These are phyloP conservation scores for Populus hybrid DNA, from an alignment of 441 rosid species.

Conservation along the genomic window DNA sequence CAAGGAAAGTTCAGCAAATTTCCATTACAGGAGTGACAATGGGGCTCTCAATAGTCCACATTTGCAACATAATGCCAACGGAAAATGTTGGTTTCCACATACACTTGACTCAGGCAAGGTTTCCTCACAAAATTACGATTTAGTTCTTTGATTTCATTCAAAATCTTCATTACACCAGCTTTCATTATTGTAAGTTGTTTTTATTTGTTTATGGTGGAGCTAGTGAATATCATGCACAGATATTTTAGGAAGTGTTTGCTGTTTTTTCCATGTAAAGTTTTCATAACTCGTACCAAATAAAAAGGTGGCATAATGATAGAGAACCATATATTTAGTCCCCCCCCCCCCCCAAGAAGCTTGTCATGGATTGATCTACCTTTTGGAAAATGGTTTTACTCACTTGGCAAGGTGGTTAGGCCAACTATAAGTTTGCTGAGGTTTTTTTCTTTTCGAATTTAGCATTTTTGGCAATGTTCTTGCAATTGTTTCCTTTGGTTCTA, in stretches of 20 bases:
- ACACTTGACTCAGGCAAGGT: slow-evolving; percentile 52
- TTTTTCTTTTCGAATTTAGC: background rate
- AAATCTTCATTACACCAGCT: slow-evolving; percentile 1
- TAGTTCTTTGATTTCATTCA: slow-evolving; percentile 11
- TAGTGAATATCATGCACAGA: background rate
- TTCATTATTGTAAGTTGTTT: background rate
- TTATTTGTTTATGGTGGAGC: slow-evolving; percentile 2
- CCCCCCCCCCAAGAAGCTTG: too few relatives aligned
- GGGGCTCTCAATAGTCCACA: slow-evolving; percentile 28
- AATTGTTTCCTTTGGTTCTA: slow-evolving; percentile 21
- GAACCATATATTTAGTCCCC: background rate
- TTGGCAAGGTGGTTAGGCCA: background rate
- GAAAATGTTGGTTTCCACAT: slow-evolving; percentile 46
- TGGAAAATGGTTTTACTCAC: background rate
- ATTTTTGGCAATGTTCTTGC: background rate
- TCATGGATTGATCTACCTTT: background rate
- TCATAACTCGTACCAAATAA: background rate
- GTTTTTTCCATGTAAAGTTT: slow-evolving; percentile 1
- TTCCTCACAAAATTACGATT: slow-evolving; percentile 1
- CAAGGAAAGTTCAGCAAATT: slow-evolving; percentile 38
- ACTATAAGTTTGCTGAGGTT: background rate
- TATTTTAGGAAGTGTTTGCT: background rate
- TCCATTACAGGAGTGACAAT: slow-evolving; percentile 35
- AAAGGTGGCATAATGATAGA: background rate
- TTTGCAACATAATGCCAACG: slow-evolving; percentile 32